Evolutionary conservation across 345 rosid species (phyloP).

Genomic region (Euphorbia peplus): DNA sequence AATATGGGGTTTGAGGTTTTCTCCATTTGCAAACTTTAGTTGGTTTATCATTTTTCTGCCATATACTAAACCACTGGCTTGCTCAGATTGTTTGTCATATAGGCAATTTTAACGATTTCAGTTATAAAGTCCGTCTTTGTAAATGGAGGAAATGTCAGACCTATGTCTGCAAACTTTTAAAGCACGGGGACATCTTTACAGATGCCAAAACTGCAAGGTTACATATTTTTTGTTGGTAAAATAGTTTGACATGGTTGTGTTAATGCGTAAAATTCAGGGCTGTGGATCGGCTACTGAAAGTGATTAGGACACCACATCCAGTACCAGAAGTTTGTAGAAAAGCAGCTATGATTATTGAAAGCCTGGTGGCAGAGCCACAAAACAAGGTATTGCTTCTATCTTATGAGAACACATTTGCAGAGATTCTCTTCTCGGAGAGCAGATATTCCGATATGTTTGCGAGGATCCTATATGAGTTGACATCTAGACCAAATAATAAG

Average conservation of each 20-base stretch:
- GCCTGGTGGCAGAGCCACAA: slow-evolving; percentile 89
- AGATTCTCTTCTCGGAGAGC: slow-evolving; percentile 76
- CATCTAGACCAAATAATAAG: slow-evolving; percentile 88
- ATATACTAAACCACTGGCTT: no score
- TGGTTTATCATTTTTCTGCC: no score
- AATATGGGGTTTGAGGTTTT: no score
- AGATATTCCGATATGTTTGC: slow-evolving; percentile 87
- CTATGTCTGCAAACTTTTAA: no score
- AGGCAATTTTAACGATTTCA: no score
- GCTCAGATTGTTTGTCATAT: no score
- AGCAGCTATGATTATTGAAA: slow-evolving; percentile 92
- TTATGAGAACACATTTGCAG: slow-evolving; percentile 91
- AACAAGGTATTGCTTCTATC: slow-evolving; percentile 67
- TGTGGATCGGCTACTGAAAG: slow-evolving; percentile 79
- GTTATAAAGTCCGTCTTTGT: no score
- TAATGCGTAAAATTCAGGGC: slow-evolving; percentile 57
- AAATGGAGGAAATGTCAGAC: no score
- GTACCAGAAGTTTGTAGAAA: slow-evolving; percentile 93
- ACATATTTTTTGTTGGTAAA: neutral
- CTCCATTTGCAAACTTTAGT: no score
- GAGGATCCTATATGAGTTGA: slow-evolving; percentile 84
- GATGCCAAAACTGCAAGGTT: no score
- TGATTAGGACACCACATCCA: slow-evolving; percentile 80
- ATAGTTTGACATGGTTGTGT: slow-evolving; percentile 5
- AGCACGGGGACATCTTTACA: no score